Percentiles rank a stretch among this genome's conserved stretches.
Conservation (phyloP, 169 alveolate genomes). For the Plasmodium falciparum region DNA sequence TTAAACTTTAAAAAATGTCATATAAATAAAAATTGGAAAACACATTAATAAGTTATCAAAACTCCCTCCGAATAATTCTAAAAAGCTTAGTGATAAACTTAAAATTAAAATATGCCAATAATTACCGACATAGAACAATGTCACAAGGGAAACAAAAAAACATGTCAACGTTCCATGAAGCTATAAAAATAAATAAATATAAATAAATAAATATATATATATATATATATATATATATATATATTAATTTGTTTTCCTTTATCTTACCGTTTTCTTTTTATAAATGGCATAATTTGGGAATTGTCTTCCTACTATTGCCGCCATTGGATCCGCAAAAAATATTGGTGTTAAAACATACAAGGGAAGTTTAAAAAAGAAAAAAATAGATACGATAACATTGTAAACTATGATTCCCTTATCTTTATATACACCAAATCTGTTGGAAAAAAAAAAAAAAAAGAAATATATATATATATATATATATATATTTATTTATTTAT, state of each 20-base stretch:
- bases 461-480: slow-evolving; percentile 3
- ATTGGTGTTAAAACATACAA: slow-evolving; percentile 61
- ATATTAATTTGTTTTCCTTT: background rate
- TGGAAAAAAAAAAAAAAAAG: background rate
- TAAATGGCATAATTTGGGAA: slow-evolving; percentile 35
- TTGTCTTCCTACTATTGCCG: slow-evolving; percentile 44
- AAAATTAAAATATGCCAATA: slow-evolving; percentile 21
- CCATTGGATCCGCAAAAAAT: slow-evolving; percentile 70
- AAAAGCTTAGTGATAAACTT: slow-evolving; percentile 15
- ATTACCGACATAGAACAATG: slow-evolving; percentile 38
- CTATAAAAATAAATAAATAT: slow-evolving; percentile 14
- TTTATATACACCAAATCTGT: slow-evolving; percentile 41
- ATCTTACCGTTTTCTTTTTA: slow-evolving; percentile 49
- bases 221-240: background rate
- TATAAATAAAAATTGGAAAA: slow-evolving; percentile 50
- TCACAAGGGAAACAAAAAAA: slow-evolving; percentile 36
- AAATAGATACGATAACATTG: slow-evolving; percentile 39
- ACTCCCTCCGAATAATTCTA: slow-evolving; percentile 63
- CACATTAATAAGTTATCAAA: slow-evolving; percentile 54
- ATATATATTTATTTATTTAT: background rate
- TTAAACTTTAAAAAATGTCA: slow-evolving; percentile 58
- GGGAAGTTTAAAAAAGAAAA: slow-evolving; percentile 55
- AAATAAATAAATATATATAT: background rate
- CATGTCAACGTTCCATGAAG: slow-evolving; percentile 53
- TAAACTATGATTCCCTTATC: slow-evolving; percentile 57